Conservation (phyloP, 2,329 filamentous ascomycete genomes). For the Chaetomium sp. region DNA sequence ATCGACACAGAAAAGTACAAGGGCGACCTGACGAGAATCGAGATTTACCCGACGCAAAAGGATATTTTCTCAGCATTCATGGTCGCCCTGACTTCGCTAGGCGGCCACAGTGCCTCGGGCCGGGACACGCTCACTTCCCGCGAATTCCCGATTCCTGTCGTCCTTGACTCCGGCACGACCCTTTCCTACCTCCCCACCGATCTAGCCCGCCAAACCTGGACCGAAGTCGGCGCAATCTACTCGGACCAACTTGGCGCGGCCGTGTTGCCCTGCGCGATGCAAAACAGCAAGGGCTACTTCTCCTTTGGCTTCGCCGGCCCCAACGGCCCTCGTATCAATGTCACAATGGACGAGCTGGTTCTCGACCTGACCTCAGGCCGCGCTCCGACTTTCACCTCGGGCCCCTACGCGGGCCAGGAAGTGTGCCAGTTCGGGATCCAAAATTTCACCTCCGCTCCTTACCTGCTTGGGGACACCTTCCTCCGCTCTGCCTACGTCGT, state of each 20-base stretch:
- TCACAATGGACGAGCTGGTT: slow-evolving; percentile 52
- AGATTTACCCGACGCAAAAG: slow-evolving; percentile 43
- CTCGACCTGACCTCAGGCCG: slow-evolving; percentile 36
- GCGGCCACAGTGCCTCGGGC: slow-evolving; percentile 43
- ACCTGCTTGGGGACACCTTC: slow-evolving; percentile 52
- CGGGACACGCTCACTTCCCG: slow-evolving; percentile 39
- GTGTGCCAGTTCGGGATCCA: slow-evolving; percentile 53
- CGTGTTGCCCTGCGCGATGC: slow-evolving; percentile 45
- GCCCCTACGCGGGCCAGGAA: slow-evolving; percentile 38
- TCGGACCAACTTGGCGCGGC: slow-evolving; percentile 32
- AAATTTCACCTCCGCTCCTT: slow-evolving; percentile 38
- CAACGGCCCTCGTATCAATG: slow-evolving; percentile 43
- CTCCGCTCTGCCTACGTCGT: slow-evolving; percentile 55
- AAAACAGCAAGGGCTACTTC: slow-evolving; percentile 41
- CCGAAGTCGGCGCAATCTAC: slow-evolving; percentile 48
- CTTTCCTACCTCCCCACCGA: slow-evolving; percentile 62
- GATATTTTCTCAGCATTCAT: slow-evolving; percentile 39
- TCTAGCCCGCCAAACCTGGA: slow-evolving; percentile 47
- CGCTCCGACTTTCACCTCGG: slow-evolving; percentile 32
- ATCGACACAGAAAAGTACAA: slow-evolving; percentile 69
- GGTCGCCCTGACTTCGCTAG: slow-evolving; percentile 42
- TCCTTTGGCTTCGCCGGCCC: slow-evolving; percentile 47
- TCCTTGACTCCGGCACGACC: slow-evolving; percentile 72
- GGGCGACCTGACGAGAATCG: slow-evolving; percentile 55
- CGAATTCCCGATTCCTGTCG: slow-evolving; percentile 47